Percentiles rank a stretch among this genome's conserved stretches.
Evolutionary conservation across 768 basidiomycete species (phyloP).

Genomic region (Collybiopsis luxurians): DNA sequence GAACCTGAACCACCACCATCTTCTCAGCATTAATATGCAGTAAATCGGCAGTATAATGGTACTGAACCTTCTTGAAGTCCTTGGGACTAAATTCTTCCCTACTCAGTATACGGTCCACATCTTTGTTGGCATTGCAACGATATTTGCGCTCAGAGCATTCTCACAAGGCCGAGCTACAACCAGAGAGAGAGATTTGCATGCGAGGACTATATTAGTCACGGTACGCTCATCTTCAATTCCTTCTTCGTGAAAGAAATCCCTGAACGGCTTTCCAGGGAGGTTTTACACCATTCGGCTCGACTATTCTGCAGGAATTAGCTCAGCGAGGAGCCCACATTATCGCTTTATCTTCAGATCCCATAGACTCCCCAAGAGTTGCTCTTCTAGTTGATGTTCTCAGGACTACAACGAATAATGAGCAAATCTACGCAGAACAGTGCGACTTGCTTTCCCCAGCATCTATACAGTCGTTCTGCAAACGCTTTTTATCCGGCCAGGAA

Average conservation of each 20-base stretch:
- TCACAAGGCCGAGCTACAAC: constrained; percentile 69
- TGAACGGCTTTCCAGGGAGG: constrained; percentile 48
- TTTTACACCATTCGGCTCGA: constrained; percentile 72
- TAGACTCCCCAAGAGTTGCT: constrained; percentile 51
- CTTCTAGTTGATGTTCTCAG: constrained; percentile 68
- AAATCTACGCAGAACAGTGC: constrained; percentile 79
- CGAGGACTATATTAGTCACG: constrained; percentile 66
- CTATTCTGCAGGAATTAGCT: constrained; percentile 63
- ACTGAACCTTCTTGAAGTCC: constrained; percentile 42
- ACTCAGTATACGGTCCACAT: constrained; percentile 57
- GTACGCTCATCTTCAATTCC: too few relatives aligned
- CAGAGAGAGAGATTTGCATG: constrained; percentile 75
- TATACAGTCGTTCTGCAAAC: constrained; percentile 65
- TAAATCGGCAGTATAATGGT: constrained; percentile 40
- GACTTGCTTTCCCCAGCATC: constrained; percentile 65
- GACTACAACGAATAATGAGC: constrained; percentile 66
- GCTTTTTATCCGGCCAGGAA: constrained; percentile 63
- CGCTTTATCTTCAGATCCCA: constrained; percentile 60
- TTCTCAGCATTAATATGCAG: too few relatives aligned
- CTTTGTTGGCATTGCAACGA: constrained; percentile 35
- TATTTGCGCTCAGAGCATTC: constrained; percentile 54
- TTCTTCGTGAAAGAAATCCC: background rate
- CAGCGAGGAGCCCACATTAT: constrained; percentile 78
- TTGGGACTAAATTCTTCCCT: constrained; percentile 44
- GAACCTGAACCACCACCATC: background rate